These are phyloP conservation scores for Zygosaccharomyces rouxii DNA, from an alignment of 805 yeast genomes.

Conservation along the genomic window DNA sequence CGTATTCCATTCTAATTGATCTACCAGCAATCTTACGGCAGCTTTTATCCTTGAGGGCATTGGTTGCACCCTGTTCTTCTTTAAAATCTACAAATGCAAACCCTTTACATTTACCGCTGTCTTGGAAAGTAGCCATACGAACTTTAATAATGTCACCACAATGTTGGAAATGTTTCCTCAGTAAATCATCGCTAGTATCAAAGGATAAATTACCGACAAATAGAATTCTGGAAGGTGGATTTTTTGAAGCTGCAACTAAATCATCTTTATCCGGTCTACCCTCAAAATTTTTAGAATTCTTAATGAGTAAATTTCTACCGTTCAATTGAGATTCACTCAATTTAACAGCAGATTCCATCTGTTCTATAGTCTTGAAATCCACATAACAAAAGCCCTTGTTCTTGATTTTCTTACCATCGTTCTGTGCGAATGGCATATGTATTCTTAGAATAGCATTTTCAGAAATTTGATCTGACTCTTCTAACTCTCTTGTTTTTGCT, in stretches of 20 bases:
- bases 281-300: conserved; percentile 72
- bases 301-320: conserved; percentile 83
- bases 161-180: conserved; percentile 79
- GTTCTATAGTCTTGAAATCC: conserved; percentile 61
- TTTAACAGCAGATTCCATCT: conserved; percentile 57
- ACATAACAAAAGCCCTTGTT: conserved; percentile 83
- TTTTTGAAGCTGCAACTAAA: conserved; percentile 49
- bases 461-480: conserved; percentile 39
- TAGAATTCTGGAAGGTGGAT: conserved; percentile 83
- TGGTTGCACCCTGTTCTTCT: conserved; percentile 74
- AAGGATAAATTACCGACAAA: conserved; percentile 93
- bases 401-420: conserved; percentile 53
- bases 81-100: conserved; percentile 88
- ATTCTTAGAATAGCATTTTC: conserved; percentile 66
- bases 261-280: conserved; percentile 74
- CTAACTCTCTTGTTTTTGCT: conserved; percentile 48
- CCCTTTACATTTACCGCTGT: conserved; percentile 93
- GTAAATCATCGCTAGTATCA: conserved; percentile 77
- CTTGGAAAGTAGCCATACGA: conserved; percentile 98
- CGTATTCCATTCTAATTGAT: conserved; percentile 80
- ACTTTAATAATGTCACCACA: conserved; percentile 83
- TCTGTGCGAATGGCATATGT: conserved; percentile 67
- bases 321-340: conserved; percentile 70
- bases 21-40: conserved; percentile 67
- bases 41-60: conserved; percentile 69